Evolutionary conservation across 768 basidiomycete genomes (phyloP).

Genomic region (Tricholoma furcatifolium): DNA sequence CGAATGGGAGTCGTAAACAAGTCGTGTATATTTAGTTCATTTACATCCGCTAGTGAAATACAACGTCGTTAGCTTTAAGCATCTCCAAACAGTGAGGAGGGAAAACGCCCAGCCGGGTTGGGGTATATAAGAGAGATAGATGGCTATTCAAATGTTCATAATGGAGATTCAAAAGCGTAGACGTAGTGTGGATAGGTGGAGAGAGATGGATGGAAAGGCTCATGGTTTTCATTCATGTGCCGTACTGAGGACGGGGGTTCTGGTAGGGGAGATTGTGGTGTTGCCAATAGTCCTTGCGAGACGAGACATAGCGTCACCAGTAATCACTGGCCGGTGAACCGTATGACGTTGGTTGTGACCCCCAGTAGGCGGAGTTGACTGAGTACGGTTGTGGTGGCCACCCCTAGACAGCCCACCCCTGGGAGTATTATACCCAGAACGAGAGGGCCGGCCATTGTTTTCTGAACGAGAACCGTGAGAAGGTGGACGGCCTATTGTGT

Average conservation of each 20-base stretch:
- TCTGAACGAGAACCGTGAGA: constrained; percentile 29
- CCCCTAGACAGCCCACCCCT: constrained; percentile 31
- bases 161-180: background rate
- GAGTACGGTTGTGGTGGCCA: constrained; percentile 55
- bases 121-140: too few relatives aligned
- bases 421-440: constrained; percentile 45
- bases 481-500: constrained; percentile 49
- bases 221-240: constrained; percentile 23
- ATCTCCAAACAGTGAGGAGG: too few relatives aligned
- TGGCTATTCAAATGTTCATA: too few relatives aligned
- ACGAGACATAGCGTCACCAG: constrained; percentile 66
- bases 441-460: constrained; percentile 30
- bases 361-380: constrained; percentile 59
- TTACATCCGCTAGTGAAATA: too few relatives aligned
- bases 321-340: constrained; percentile 64
- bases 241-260: constrained; percentile 19
- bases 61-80: too few relatives aligned
- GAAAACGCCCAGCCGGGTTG: too few relatives aligned
- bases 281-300: constrained; percentile 61
- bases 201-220: background rate
- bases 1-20: too few relatives aligned
- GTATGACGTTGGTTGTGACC: constrained; percentile 34
- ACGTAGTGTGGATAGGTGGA: background rate
- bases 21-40: too few relatives aligned
- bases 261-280: constrained; percentile 22